Evolutionary conservation across 495 filamentous ascomycete species (phyloP).

Genomic region (Poronia punctata): DNA sequence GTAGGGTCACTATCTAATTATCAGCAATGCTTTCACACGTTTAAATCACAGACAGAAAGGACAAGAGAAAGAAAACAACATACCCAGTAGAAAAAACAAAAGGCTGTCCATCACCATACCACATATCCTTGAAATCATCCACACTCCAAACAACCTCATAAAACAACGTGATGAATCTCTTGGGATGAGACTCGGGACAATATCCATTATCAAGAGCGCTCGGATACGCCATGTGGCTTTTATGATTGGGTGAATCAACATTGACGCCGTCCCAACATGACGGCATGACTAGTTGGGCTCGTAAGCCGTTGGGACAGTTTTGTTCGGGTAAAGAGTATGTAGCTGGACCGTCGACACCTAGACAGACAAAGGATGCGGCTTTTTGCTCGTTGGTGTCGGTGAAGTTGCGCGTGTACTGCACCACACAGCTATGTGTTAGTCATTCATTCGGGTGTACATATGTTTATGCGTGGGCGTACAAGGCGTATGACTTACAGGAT

Average conservation of each 20-base stretch:
- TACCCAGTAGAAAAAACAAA: slow-evolving; percentile 46
- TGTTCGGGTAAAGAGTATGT: slow-evolving; percentile 44
- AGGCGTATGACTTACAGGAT: too few relatives aligned
- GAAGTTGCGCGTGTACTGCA: slow-evolving; percentile 37
- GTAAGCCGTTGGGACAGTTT: slow-evolving; percentile 53
- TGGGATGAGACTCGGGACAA: slow-evolving; percentile 50
- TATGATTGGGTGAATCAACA: slow-evolving; percentile 47
- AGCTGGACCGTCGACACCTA: slow-evolving; percentile 28
- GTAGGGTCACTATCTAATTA: too few relatives aligned
- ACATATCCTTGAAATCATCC: slow-evolving; percentile 43
- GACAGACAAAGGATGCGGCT: slow-evolving; percentile 47
- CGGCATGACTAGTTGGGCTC: slow-evolving; percentile 69
- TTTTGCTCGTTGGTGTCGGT: slow-evolving; percentile 28
- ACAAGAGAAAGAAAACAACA: background rate
- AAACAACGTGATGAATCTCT: slow-evolving; percentile 52
- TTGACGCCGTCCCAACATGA: slow-evolving; percentile 68
- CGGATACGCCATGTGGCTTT: slow-evolving; percentile 53
- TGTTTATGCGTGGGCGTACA: too few relatives aligned
- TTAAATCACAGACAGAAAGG: background rate
- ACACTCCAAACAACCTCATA: slow-evolving; percentile 58
- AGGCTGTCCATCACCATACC: slow-evolving; percentile 47
- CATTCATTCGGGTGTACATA: too few relatives aligned
- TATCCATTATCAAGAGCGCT: slow-evolving; percentile 36
- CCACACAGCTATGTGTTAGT: too few relatives aligned
- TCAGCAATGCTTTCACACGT: too few relatives aligned